Evolutionary conservation across 768 basidiomycete genomes (phyloP), one percentile per base, ranked within the genome.

Genomic region (Asterophora parasitica): DNA sequence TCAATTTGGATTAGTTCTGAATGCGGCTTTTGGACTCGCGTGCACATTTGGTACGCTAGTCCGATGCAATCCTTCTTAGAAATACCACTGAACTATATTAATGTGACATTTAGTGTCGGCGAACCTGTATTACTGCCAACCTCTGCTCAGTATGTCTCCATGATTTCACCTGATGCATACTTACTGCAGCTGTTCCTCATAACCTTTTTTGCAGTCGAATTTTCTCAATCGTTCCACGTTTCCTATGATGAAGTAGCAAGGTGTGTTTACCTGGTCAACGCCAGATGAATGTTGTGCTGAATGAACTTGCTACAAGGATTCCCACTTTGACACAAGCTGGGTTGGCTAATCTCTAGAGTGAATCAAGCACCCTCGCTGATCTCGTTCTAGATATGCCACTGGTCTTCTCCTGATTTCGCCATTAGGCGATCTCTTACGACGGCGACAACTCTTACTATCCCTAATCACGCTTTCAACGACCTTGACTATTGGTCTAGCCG

Each of bases 41-140:
- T 76, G 80, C 49, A 84, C 83, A 16, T 77, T 81, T 61, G 69
- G 72, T 76, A 38, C 44, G 47, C 34, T 9, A 17, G 15, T 20
- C 23, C 28, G 15, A 17, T 9, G 15, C 15, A 7, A 35, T 9
- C 16, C 26, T 33, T 7, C 7, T 10, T 15, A 6, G n/a, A n/a
- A n/a, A 2, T 34, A 27, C 23, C 7, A 13, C 20, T 12, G 13
- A 17, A 7, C 12, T 7, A 13, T 30, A 3, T 12, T 13, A 13
- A 13, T 13, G 34, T 45, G 26, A 52, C 17, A n/a, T 10, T 4
- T 11, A 85, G 83, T 68, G 35, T 81, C 81, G 11, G 76, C 81
- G n/a, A 92, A 92, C 58, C 61, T 92, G 39, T 92, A 91, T 59
- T 92, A 91, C 55, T 86, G 83, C 51, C 87, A 89, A 67, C 89